These are phyloP conservation scores for Kokia cookei DNA, from an alignment of 441 rosid species.

Conservation along the genomic window DNA sequence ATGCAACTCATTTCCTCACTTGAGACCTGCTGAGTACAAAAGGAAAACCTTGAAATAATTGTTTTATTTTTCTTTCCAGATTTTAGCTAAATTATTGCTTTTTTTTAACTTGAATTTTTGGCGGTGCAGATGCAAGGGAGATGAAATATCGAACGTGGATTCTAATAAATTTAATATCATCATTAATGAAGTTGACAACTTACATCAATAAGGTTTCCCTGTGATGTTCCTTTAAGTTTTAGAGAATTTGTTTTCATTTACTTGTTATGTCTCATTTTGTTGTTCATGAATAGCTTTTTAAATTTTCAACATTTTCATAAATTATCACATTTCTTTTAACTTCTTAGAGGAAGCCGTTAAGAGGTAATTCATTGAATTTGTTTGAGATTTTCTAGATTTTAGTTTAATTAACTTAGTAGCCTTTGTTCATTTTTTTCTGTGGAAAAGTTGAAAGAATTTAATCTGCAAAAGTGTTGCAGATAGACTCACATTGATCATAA, in stretches of 20 bases:
- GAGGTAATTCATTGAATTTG: background rate
- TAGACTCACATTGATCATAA: background rate
- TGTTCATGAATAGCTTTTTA: background rate
- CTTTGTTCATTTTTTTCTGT: background rate
- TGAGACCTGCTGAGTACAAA: too few relatives aligned
- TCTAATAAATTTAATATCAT: constrained; percentile 29
- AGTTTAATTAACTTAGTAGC: background rate
- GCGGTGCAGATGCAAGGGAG: constrained; percentile 31
- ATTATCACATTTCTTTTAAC: background rate
- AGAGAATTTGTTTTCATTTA: background rate
- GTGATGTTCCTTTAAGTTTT: background rate
- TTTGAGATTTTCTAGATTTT: background rate
- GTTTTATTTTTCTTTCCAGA: too few relatives aligned
- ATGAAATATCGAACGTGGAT: constrained; percentile 27
- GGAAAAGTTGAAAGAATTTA: background rate
- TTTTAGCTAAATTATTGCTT: background rate
- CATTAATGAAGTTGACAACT: constrained; percentile 33
- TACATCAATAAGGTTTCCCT: constrained; percentile 30
- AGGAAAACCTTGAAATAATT: background rate
- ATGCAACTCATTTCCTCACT: too few relatives aligned
- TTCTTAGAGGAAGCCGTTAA: background rate
- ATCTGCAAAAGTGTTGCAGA: background rate
- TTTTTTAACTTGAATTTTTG: background rate
- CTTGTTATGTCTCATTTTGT: too few relatives aligned
- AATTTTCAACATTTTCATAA: background rate